Evolutionary conservation across 129 eudicot species (phyloP).

Genomic region (Heracleum sosnowskyi): DNA sequence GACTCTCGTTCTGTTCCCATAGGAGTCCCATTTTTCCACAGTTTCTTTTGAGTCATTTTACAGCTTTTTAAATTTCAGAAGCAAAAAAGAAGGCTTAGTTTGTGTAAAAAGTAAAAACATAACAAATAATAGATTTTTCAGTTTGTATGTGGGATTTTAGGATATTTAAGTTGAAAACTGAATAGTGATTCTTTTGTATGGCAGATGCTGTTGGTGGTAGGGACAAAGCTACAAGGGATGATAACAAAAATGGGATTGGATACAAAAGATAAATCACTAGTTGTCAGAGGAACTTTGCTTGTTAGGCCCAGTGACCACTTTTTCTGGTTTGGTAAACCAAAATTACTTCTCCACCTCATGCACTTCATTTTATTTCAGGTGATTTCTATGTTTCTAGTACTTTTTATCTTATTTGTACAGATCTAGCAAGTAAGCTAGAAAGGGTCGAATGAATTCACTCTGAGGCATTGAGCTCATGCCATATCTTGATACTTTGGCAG

Average conservation of each 20-base stretch:
- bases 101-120: neutral
- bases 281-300: constrained; percentile 44
- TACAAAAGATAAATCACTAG: constrained; percentile 36
- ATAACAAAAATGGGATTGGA: constrained; percentile 58
- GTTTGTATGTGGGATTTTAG: neutral
- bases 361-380: constrained; percentile 58
- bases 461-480: neutral
- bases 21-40: neutral
- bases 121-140: neutral
- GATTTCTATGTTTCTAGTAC: neutral
- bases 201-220: constrained; percentile 50
- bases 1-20: neutral
- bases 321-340: constrained; percentile 52
- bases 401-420: neutral
- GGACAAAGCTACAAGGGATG: constrained; percentile 56
- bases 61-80: neutral
- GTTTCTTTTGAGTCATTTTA: neutral
- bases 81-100: neutral
- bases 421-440: neutral
- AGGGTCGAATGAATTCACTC: neutral
- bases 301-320: constrained; percentile 48
- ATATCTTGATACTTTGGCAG: neutral
- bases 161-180: neutral
- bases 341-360: constrained; percentile 49
- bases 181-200: neutral